These are phyloP conservation scores for Calonectria pseudoturangicola DNA, from an alignment of 2,329 filamentous ascomycete genomes.

Conservation along the genomic window DNA sequence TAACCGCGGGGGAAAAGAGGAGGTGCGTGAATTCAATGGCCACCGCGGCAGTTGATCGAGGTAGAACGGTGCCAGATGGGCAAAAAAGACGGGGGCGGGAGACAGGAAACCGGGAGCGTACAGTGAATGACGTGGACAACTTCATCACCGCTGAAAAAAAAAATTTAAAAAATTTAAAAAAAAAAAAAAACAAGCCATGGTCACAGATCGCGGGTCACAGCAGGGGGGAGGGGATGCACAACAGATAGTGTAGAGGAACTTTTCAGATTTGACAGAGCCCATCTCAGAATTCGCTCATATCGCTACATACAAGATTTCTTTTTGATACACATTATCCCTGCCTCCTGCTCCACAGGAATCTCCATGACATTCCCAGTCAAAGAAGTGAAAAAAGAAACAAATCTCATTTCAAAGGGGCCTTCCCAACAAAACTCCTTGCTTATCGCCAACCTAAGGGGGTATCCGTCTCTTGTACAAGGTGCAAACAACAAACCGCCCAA, in stretches of 20 bases:
- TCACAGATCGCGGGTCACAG: not conserved
- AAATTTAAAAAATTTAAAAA: too few relatives aligned
- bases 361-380: not conserved
- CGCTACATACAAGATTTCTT: slow-evolving; percentile 17
- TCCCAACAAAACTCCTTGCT: slow-evolving; percentile 26
- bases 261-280: slow-evolving; percentile 14
- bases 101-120: not conserved
- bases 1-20: slow-evolving; percentile 16
- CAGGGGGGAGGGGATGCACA: not conserved
- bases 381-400: not conserved
- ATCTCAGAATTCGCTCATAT: slow-evolving; percentile 14
- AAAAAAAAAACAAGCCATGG: too few relatives aligned
- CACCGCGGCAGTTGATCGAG: slow-evolving; percentile 2
- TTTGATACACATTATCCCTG: slow-evolving; percentile 25
- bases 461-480: slow-evolving; percentile 21
- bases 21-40: slow-evolving; percentile 18
- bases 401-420: slow-evolving; percentile 19
- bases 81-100: not conserved
- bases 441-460: slow-evolving; percentile 5
- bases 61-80: not conserved
- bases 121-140: not conserved
- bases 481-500: slow-evolving; percentile 16
- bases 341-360: slow-evolving; percentile 17
- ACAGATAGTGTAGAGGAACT: not conserved
- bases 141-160: not conserved